These are phyloP conservation scores for Mycena latifolia DNA, from an alignment of 768 basidiomycete species.

Conservation along the genomic window DNA sequence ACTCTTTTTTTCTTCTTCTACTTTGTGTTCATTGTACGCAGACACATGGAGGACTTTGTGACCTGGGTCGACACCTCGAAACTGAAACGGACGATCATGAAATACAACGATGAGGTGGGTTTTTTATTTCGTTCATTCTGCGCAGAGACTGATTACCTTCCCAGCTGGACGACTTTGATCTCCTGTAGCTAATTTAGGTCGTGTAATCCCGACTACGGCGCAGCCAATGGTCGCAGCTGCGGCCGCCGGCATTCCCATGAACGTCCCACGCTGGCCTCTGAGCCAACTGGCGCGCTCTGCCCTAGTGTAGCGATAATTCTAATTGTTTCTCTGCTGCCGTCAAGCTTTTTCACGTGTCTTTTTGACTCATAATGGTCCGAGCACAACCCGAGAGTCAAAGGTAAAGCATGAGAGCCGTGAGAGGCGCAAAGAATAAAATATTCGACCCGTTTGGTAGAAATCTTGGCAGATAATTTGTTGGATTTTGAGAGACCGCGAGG, in stretches of 20 bases:
- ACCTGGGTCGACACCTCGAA: conserved; percentile 99
- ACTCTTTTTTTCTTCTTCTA: not conserved
- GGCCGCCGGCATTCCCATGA: too few species aligned
- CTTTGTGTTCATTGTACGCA: conserved; percentile 41
- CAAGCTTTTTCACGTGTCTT: too few species aligned
- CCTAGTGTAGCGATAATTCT: not conserved
- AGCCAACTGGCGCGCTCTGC: not conserved
- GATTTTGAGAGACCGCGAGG: too few species aligned
- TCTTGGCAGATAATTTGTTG: too few species aligned
- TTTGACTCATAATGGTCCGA: too few species aligned
- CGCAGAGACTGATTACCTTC: conserved; percentile 29
- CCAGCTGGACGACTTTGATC: conserved; percentile 95
- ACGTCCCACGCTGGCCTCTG: too few species aligned
- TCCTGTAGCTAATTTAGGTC: conserved; percentile 53
- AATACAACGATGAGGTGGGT: conserved; percentile 94
- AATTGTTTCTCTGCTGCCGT: not conserved
- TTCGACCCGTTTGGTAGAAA: too few species aligned
- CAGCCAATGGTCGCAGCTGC: too few species aligned
- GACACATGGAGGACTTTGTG: conserved; percentile 99
- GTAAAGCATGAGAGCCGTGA: too few species aligned
- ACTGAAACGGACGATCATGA: conserved; percentile 94
- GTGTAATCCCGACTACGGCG: too few species aligned
- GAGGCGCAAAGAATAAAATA: too few species aligned
- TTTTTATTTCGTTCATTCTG: not conserved
- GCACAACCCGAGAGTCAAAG: not conserved